Base-by-base conservation (phyloP, 352 stramenopile genomes). In the Phytophthora cactorum region DNA sequence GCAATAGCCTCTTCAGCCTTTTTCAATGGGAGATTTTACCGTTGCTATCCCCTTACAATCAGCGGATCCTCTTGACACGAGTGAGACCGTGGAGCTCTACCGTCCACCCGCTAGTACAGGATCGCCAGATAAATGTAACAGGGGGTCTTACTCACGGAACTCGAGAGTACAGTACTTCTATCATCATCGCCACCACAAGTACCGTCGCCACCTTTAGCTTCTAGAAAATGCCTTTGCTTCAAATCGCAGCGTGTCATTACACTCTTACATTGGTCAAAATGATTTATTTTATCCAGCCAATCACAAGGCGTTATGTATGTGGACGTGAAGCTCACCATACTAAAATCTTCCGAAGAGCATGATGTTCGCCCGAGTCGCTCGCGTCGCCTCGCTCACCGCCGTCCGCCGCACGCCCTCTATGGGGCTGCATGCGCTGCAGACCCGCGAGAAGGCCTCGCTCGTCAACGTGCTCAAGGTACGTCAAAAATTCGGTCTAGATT, bases 291-390 rank as follows among this genome's bases (percentile, higher is more conserved):
- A 45, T 63, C 17, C 17, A 45, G 22, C 62, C 53, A 75, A 78
- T 78, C 52, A 57, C 4, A 22, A 0, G 11, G 6, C 11, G 8
- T 47, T n/a, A n/a, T 55, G 46, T 77, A 63, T 73, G 71, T 75
- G 66, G 71, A 32, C 46, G 31, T 67, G 25, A 50, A 36, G 28
- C 67, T 60, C 52, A 55, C 39, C 45, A 61, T 56, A 65, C 34
- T 66, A 36, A 38, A 76, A 73, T 73, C 68, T 66, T 70, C 52
- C 38, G 46, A 56, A 57, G 50, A 29, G 50, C 52, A 63, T 45
- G 58, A 86, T 88, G 77, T 72, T 88, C 60, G 62, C 79, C 17
- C 79, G 79, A 60, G 72, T 82, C 32, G 75, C 64, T 45, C 77
- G 77, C 52, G 66, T 73, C 41, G 70, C 75, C 55, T 71, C 68